These are phyloP conservation scores for Thalia dealbata DNA, from an alignment of 176 grass and related monocot species.

Conservation along the genomic window DNA sequence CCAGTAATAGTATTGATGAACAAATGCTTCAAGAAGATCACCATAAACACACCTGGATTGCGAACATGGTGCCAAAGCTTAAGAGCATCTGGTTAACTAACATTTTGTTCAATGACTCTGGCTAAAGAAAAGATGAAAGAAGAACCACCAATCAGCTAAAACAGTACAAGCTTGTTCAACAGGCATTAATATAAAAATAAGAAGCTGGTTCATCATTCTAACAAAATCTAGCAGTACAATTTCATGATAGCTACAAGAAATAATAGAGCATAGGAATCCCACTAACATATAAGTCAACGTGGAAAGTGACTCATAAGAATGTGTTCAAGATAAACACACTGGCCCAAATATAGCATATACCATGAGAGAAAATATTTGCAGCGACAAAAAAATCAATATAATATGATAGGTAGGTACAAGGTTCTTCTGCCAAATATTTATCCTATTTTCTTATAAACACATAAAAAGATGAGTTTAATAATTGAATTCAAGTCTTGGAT, in stretches of 20 bases:
- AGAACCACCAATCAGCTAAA: neutral
- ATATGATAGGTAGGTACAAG: neutral
- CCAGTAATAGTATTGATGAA: constrained; percentile 17
- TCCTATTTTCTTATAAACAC: neutral
- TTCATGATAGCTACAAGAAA: neutral
- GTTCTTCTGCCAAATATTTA: neutral
- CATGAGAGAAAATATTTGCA: neutral
- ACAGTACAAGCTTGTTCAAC: neutral
- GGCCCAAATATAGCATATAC: neutral
- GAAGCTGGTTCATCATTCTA: neutral
- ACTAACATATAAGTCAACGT: neutral
- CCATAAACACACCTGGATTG: constrained; percentile 54
- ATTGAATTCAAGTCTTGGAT: neutral
- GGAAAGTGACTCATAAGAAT: neutral
- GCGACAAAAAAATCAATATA: neutral
- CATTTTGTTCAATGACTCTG: constrained; percentile 77
- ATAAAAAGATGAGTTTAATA: neutral
- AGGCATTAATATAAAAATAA: neutral
- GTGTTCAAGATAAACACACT: neutral
- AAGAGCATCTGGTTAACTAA: constrained; percentile 90
- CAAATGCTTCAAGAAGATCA: constrained; percentile 8
- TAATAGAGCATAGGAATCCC: neutral
- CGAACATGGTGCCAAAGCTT: constrained; percentile 82
- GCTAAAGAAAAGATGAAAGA: constrained; percentile 23
- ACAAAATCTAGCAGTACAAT: neutral